A percentile compares a stretch with the other conserved stretches of the same genome.
phyloP scores from a whole-genome alignment of 2,329 filamentous ascomycete species.

The Corynespora cassiicola region DNA sequence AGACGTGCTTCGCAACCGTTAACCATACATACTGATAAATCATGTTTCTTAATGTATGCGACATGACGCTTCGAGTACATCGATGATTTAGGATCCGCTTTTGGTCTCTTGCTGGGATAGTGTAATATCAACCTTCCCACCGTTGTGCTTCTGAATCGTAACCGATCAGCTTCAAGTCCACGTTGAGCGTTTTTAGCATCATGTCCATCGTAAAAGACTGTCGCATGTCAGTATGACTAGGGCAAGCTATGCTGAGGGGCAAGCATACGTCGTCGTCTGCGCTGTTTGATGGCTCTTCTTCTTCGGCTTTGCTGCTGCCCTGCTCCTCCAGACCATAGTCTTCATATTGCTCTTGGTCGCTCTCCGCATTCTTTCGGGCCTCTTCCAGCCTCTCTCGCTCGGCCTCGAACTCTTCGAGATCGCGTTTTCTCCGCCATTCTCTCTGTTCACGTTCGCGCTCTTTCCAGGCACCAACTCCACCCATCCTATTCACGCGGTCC shows the following conservation, averaged over 20 bases:
- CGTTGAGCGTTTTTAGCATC: constrained; percentile 71
- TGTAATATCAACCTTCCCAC: constrained; percentile 67
- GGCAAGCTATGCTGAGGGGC: constrained; percentile 29
- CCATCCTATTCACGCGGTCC: constrained; percentile 68
- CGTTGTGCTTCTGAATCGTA: constrained; percentile 64
- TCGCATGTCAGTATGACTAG: constrained; percentile 6
- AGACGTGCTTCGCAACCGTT: too few relatives aligned
- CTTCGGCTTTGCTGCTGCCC: constrained; percentile 48
- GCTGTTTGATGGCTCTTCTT: constrained; percentile 43
- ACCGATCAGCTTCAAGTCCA: constrained; percentile 68
- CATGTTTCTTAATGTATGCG: too few relatives aligned
- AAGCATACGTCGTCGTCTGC: constrained; percentile 48
- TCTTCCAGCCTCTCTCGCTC: constrained; percentile 51
- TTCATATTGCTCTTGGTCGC: constrained; percentile 57
- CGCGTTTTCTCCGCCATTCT: constrained; percentile 44
- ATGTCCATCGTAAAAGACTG: constrained; percentile 71
- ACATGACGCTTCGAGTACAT: too few relatives aligned
- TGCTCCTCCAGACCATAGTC: constrained; percentile 47
- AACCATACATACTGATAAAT: too few relatives aligned
- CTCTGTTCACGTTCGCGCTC: constrained; percentile 42
- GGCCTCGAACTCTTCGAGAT: constrained; percentile 42
- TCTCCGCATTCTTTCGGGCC: constrained; percentile 35
- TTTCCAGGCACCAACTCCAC: constrained; percentile 65
- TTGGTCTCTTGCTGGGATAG: too few relatives aligned
- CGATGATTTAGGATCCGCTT: too few relatives aligned